These are phyloP conservation scores for Podospora australis DNA, from an alignment of 495 filamentous ascomycete species.

Conservation along the genomic window DNA sequence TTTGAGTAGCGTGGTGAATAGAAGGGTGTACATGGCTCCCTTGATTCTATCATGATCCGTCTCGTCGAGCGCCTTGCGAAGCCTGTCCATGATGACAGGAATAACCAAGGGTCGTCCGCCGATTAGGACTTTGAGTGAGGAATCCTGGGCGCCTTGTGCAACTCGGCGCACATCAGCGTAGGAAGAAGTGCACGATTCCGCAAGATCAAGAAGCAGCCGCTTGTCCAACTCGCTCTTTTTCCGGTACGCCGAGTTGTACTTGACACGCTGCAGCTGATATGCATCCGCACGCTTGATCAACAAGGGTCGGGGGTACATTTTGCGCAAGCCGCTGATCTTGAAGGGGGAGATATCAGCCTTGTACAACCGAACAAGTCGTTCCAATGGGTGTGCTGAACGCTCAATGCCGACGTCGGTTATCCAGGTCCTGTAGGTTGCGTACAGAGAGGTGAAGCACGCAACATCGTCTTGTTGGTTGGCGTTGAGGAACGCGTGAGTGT, in stretches of 20 bases:
- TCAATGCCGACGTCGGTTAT: conserved; percentile 97
- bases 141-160: conserved; percentile 86
- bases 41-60: conserved; percentile 88
- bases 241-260: conserved; percentile 84
- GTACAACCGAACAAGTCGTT: conserved; percentile 75
- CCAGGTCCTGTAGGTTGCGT: conserved; percentile 90
- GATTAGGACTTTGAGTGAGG: conserved; percentile 85
- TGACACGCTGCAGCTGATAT: conserved; percentile 86
- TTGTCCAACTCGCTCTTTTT: conserved; percentile 80
- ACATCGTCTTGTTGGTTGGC: conserved; percentile 92
- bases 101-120: conserved; percentile 83
- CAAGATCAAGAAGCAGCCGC: conserved; percentile 76
- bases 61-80: conserved; percentile 74
- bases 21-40: conserved; percentile 79
- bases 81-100: conserved; percentile 69
- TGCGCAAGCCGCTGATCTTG: conserved; percentile 87
- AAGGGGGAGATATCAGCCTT: conserved; percentile 81
- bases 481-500: conserved; percentile 75
- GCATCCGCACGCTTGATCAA: conserved; percentile 85
- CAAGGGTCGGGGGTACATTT: conserved; percentile 84
- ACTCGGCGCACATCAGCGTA: conserved; percentile 94
- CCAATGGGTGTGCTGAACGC: conserved; percentile 85
- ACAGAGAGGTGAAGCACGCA: conserved; percentile 85
- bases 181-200: conserved; percentile 82
- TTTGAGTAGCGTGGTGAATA: conserved; percentile 84